A percentile compares a stretch with the other conserved stretches of the same genome.
These are phyloP conservation scores for Pseudocercospora crystallina DNA, from an alignment of 2,329 filamentous ascomycete species.

Conservation along the genomic window DNA sequence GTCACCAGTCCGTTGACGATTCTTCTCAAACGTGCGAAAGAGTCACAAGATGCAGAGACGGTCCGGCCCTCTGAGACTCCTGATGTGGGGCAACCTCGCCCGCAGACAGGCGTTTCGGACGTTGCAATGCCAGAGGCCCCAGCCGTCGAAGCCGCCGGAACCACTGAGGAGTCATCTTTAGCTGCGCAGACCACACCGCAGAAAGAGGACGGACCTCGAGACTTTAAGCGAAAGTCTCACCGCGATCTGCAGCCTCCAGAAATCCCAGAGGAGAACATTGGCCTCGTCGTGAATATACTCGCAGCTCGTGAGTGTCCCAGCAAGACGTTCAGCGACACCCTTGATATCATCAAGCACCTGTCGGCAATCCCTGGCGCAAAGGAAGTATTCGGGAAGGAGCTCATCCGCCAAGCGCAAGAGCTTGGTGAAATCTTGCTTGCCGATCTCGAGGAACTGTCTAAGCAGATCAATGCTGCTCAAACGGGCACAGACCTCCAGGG, in stretches of 20 bases:
- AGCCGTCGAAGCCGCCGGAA: conserved; percentile 16
- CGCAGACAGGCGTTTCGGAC: conserved; percentile 24
- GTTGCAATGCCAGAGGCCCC: conserved; percentile 29
- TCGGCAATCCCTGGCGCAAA: conserved; percentile 90
- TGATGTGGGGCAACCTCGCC: conserved; percentile 23
- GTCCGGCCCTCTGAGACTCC: conserved; percentile 26
- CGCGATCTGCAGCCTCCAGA: conserved; percentile 73
- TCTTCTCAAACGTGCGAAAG: conserved; percentile 79
- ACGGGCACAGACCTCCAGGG: conserved; percentile 94
- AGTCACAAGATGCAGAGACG: conserved; percentile 43
- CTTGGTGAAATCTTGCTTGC: conserved; percentile 81
- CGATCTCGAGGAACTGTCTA: conserved; percentile 80
- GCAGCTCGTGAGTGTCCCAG: conserved; percentile 94
- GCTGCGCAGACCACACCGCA: conserved; percentile 15
- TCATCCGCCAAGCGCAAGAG: conserved; percentile 81
- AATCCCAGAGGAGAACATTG: conserved; percentile 84
- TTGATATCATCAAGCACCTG: conserved; percentile 98
- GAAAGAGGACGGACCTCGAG: conserved; percentile 41
- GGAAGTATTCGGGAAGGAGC: conserved; percentile 85
- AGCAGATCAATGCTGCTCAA: conserved; percentile 81
- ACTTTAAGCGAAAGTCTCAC: conserved; percentile 56
- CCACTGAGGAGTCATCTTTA: conserved; percentile 20
- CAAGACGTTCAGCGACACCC: conserved; percentile 95
- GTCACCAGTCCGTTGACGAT: conserved; percentile 84
- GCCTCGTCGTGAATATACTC: conserved; percentile 93